A percentile compares a stretch with the other conserved stretches of the same genome.
Conservation (phyloP, 2,329 filamentous ascomycete species). For the Scytalidium lignicola region DNA sequence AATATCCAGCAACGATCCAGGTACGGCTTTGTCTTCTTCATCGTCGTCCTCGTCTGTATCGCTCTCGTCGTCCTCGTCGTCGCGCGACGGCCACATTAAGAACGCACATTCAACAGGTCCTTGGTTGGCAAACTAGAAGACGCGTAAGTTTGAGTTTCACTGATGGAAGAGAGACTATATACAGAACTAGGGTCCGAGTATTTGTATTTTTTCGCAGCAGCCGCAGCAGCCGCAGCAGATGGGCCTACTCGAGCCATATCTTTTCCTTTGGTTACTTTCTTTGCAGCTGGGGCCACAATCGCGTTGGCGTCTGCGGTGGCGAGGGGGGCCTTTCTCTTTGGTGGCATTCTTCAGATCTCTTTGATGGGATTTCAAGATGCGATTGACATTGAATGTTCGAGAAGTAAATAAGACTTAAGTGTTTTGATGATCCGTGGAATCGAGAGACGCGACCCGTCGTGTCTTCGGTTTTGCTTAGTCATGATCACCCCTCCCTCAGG, state of each 20-base stretch:
- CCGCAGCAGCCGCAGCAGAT: not conserved
- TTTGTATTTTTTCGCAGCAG: not conserved
- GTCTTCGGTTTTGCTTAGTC: too few species aligned
- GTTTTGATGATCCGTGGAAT: too few species aligned
- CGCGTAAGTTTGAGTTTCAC: not conserved
- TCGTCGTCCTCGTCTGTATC: constrained; percentile 1
- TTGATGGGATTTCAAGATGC: too few species aligned
- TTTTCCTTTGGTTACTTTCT: not conserved
- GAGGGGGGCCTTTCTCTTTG: constrained; percentile 5
- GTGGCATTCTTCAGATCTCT: not conserved
- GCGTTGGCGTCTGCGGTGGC: constrained; percentile 2
- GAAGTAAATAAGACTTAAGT: too few species aligned
- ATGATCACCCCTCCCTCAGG: too few species aligned
- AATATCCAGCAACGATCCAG: constrained; percentile 6
- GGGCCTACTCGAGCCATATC: not conserved
- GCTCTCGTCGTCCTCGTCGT: too few species aligned
- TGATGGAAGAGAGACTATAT: not conserved
- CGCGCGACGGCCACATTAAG: not conserved
- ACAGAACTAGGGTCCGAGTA: constrained; percentile 4
- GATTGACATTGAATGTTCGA: too few species aligned
- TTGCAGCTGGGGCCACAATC: not conserved
- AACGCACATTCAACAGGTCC: constrained; percentile 1
- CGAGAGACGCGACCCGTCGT: too few species aligned
- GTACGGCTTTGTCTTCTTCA: not conserved
- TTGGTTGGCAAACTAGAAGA: constrained; percentile 4